Base-by-base conservation (phyloP, 345 rosid genomes). In the Murraya koenigii region DNA sequence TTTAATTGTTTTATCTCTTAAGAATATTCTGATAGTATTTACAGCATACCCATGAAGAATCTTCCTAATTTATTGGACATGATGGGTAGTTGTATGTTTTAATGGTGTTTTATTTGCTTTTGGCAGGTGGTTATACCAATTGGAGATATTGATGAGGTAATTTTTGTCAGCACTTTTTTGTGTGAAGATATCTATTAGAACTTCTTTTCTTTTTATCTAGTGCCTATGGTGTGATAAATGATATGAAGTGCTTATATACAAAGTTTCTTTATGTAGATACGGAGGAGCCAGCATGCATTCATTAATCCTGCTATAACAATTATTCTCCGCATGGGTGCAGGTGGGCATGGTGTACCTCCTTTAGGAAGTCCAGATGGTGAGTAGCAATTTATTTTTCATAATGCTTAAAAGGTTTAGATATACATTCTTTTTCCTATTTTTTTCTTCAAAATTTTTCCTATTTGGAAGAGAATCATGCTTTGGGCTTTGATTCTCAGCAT, bases 271-370 rank as follows among this genome's bases (percentile, higher is more conserved):
- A 63, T 77, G 73, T 84, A 96, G 99, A 92, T 96, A 75, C 91
- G 94, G 47, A 91, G 92, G 85, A 96, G 97, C 86, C 98, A 96
- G 81, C 99, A 96, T 84, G 99, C 99, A 73, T 79, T 92, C 82
- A 96, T 96, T 77, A 96, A 96, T 88, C 99, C 99, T 83, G 92
- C 99, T 30, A 85, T 94, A 80, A 94, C 99, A 78, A 90, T 94
- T 77, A 90, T 91, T 83, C 95, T 96, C 61, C 97, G 92, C 78
- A 88, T 91, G 95, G 99, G 99, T 74, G 98, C 99, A 77, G 99
- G 99, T 83, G 99, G 99, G 76, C 99, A 92, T 86, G 99, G 98
- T 82, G 99, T 96, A 74, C 99, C 99, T 80, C 99, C 99, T 81
- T 87, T 96, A 72, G 99, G 99, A 78, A 96, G 95, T 83, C 93